Conservation (phyloP, 306 rosid species). For the Ceratonia siliqua region DNA sequence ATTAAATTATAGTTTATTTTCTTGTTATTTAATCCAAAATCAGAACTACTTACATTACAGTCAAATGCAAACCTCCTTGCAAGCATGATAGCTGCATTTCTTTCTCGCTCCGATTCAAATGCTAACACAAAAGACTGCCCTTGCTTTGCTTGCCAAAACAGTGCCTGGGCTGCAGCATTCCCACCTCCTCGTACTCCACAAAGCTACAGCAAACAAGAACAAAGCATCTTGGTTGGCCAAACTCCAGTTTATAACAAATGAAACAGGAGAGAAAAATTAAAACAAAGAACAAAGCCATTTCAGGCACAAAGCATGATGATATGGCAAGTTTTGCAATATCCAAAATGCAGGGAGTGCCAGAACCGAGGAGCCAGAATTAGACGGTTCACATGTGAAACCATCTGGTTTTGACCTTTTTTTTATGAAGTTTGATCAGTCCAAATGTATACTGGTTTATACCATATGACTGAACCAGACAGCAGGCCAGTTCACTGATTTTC, state of each 20-base stretch:
- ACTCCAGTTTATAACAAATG: slow-evolving; percentile 19
- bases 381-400: too few species aligned
- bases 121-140: slow-evolving; percentile 83
- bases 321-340: too few species aligned
- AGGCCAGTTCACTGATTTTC: too few species aligned
- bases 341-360: too few species aligned
- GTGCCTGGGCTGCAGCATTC: slow-evolving; percentile 87
- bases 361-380: too few species aligned
- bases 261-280: not conserved
- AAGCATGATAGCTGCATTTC: slow-evolving; percentile 94
- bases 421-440: too few species aligned
- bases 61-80: slow-evolving; percentile 97
- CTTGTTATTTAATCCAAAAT: too few species aligned
- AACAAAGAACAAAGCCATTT: not conserved
- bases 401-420: too few species aligned
- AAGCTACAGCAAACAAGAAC: slow-evolving; percentile 52
- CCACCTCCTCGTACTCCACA: slow-evolving; percentile 99
- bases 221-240: slow-evolving; percentile 2
- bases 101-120: slow-evolving; percentile 90
- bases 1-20: too few species aligned
- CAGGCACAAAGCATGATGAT: not conserved
- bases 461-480: too few species aligned
- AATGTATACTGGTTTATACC: too few species aligned
- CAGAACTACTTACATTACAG: slow-evolving; percentile 73
- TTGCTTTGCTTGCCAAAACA: slow-evolving; percentile 92